Evolutionary conservation across 2,329 filamentous ascomycete species (phyloP).

Genomic region (Diplodia intermedia): DNA sequence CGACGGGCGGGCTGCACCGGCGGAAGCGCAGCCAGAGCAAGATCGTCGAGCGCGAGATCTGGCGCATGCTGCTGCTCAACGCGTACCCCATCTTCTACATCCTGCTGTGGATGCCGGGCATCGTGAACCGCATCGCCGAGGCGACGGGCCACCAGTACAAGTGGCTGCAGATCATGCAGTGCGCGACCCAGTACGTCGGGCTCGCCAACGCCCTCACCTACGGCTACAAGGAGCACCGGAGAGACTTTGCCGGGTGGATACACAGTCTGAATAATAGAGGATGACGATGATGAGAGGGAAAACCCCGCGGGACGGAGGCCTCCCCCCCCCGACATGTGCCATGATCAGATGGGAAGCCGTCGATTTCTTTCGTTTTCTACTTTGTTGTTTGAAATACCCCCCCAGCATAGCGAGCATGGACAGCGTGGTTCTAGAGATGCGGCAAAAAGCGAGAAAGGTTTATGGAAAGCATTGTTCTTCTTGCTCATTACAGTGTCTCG

Average conservation of each 20-base stretch:
- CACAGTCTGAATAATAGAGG: conserved; percentile 1
- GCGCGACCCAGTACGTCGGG: conserved; percentile 40
- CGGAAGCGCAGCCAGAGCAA: conserved; percentile 30
- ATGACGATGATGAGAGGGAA: no score
- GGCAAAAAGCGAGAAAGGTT: background rate
- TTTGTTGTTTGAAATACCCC: background rate
- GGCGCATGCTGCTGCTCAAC: conserved; percentile 44
- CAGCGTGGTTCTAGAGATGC: background rate
- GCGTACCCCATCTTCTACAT: conserved; percentile 47
- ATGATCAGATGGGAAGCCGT: background rate
- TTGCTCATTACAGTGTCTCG: no score
- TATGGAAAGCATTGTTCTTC: background rate
- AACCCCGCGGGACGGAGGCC: background rate
- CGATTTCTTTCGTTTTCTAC: background rate
- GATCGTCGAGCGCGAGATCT: conserved; percentile 38
- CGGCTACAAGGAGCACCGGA: conserved; percentile 37
- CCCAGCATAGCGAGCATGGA: background rate
- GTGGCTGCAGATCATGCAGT: conserved; percentile 36
- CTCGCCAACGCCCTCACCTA: conserved; percentile 38
- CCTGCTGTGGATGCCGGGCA: conserved; percentile 46
- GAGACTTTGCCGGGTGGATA: conserved; percentile 26
- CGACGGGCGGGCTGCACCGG: background rate
- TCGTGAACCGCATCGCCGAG: conserved; percentile 40
- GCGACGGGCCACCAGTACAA: conserved; percentile 35
- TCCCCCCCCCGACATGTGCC: background rate